Evolutionary conservation across 2,329 filamentous ascomycete species (phyloP), one percentile per base, ranked within the genome.

Genomic region (Colletotrichum noveboracense): DNA sequence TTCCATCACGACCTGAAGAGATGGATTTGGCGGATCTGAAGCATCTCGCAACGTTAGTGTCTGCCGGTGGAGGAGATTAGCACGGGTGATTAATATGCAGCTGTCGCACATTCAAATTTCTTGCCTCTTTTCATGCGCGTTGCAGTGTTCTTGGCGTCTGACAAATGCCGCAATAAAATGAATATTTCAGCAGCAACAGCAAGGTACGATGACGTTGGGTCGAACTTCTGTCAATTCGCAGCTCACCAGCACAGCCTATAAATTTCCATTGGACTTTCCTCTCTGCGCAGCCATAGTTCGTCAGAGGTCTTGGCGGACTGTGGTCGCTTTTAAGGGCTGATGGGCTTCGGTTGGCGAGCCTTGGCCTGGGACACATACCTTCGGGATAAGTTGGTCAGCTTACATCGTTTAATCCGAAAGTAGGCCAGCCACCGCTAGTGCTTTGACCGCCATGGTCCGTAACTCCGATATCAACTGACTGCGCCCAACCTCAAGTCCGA

Each of bases 1-100:
- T 28, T n/a, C n/a, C 34, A 12, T 7, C 21, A 4, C 43, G 14
- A 9, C 66, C 66, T 1, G 66, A 32, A 13, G 66, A 69, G 24
- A 60, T 69, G 24, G 66, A 61, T 24, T 24, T 69, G 14, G 8
- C 66, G 10, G 66, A 69, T 32, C 24, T 69, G 16, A 56, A 69
- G 6, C 48, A 67, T 36, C 32, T 67, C 13, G 65, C 48, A 10
- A 58, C 48, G 5, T 38, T 61, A 18, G 21, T 61, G 14, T 43
- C 21, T 24, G n/a, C n/a, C 12, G 58, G 58, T n/a, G 28, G 18
- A 34, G 18, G 6, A 52, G 12, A 52, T 3, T 21, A 52, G 43
- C 43, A 52, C 4, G 43, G 6, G 18, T 48, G 9, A n/a, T 48
- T 4, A 4, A 48, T 12, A 21, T 13, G 6, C 13, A 52, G n/a